Base-by-base conservation (phyloP, 306 rosid genomes). In the Dalbergia cochinchinensis region DNA sequence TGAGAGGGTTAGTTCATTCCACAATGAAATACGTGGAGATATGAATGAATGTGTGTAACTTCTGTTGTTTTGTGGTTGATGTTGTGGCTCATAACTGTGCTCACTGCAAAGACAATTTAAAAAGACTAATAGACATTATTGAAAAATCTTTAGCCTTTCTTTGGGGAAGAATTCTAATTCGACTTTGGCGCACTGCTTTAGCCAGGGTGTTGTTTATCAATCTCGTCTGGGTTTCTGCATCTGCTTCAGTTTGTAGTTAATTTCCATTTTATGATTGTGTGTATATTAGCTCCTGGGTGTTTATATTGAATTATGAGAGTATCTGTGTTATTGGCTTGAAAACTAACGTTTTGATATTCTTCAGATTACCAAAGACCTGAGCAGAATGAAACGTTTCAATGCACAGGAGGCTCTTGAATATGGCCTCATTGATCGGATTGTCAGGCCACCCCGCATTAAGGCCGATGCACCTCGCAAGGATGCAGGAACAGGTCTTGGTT, bases 371-470 rank as follows among this genome's bases (percentile, higher is more conserved):
- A 65, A 83, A 79, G 99, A 95, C 87, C 81, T 92, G 65, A 74
- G 93, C 63, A 78, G 90, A 82, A 75, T 85, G 89, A 92, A 90
- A 87, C 92, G 89, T 8, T 92, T 92, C 60, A 82, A 72, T 81
- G 83, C 99, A 45, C 90, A 87, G 78, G 92, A 89, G 82, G 98
- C 99, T 84, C 86, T 92, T 42, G 99, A 95, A n/a, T 95, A 95
- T 62, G 99, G 99, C 60, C 88, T 95, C 70, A 85, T 95, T 42
- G 99, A 95, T 85, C 92, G 90, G 11, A 69, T 95, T 16, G 86
- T 86, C 20, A 90, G 96, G 87, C 98, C 98, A 0, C 91, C 90
- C 48, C 96, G 94, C 58, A 87, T 92, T 60, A 90, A 92, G 89
- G 89, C 97, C 1, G 96, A 90, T 33, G 91, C 95, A 19, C 92